Percentiles rank a stretch among this genome's conserved stretches.
phyloP scores from a whole-genome alignment of 352 stramenopile genomes.

The Pythium myriotylum region DNA sequence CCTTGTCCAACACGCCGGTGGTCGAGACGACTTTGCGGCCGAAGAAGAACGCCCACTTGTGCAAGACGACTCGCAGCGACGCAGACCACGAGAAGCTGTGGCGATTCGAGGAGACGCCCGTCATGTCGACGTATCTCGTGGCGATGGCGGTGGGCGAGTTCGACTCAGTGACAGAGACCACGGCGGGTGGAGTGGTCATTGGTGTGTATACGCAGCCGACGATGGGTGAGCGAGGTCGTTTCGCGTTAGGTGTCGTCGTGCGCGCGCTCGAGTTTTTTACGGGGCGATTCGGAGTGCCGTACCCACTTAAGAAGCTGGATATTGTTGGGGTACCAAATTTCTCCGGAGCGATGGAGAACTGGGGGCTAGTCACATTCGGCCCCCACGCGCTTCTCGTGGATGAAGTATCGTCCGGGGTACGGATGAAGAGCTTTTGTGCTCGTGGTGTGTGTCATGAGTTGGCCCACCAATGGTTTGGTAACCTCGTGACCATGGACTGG shows the following conservation, averaged over 20 bases:
- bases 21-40: constrained; percentile 61
- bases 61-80: constrained; percentile 42
- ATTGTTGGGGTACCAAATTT: constrained; percentile 97
- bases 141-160: constrained; percentile 96
- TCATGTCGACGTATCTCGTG: constrained; percentile 98
- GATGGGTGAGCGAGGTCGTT: constrained; percentile 87
- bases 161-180: constrained; percentile 91
- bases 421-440: constrained; percentile 69
- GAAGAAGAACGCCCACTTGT: constrained; percentile 57
- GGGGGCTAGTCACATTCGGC: constrained; percentile 95
- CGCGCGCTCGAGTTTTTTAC: constrained; percentile 72
- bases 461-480: constrained; percentile 96
- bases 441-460: constrained; percentile 97
- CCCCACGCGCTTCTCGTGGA: constrained; percentile 86
- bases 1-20: constrained; percentile 97
- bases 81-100: constrained; percentile 56
- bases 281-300: constrained; percentile 73
- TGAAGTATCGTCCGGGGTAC: constrained; percentile 45
- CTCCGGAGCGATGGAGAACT: constrained; percentile 94
- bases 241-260: constrained; percentile 83
- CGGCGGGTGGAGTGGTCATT: constrained; percentile 88
- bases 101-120: constrained; percentile 90
- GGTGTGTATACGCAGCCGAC: constrained; percentile 95
- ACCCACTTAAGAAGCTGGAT: constrained; percentile 98
- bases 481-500: constrained; percentile 98